Conservation (phyloP, 2,329 filamentous ascomycete genomes). For the Venturia nashicola region DNA sequence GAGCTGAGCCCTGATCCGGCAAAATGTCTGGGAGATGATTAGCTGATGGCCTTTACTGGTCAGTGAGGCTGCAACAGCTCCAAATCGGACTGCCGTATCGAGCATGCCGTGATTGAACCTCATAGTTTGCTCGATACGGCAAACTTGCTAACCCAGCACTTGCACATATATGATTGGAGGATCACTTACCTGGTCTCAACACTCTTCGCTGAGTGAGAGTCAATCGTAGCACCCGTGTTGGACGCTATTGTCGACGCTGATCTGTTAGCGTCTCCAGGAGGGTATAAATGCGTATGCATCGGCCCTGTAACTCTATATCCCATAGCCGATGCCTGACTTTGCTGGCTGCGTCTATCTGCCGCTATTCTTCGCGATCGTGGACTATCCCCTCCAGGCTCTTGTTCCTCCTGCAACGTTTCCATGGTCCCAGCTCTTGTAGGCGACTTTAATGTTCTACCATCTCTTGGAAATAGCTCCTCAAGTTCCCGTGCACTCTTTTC, state of each 20-base stretch:
- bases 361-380: not conserved
- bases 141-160: not conserved
- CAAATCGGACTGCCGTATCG: not conserved
- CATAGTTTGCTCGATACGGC: not conserved
- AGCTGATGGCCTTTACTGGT: not conserved
- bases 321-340: not conserved
- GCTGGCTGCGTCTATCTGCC: not conserved
- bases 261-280: not conserved
- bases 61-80: not conserved
- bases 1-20: not conserved
- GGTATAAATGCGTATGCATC: not conserved
- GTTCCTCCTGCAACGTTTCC: slow-evolving; percentile 6
- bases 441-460: not conserved
- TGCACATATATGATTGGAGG: not conserved
- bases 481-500: not conserved
- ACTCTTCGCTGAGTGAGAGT: not conserved
- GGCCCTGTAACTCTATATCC: not conserved
- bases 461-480: not conserved
- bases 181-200: not conserved
- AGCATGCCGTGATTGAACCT: not conserved
- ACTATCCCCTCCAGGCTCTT: not conserved
- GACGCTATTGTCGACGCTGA: not conserved
- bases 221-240: not conserved
- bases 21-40: not conserved
- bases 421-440: not conserved